A percentile compares a stretch with the other conserved stretches of the same genome.
Conservation (phyloP, 2,329 filamentous ascomycete genomes). For the Cytospora mali region DNA sequence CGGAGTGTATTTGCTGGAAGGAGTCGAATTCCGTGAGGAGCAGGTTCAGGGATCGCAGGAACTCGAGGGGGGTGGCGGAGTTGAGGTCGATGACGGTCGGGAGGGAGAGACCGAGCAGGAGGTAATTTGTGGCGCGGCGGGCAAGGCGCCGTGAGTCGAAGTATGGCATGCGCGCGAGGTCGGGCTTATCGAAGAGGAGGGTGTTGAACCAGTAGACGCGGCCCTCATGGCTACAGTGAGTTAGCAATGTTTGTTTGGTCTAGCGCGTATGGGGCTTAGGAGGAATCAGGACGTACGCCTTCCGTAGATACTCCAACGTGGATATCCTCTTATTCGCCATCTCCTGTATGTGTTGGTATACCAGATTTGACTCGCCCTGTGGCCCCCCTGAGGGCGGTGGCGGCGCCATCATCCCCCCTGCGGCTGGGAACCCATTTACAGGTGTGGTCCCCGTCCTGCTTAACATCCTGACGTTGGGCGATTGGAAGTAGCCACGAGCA, state of each 20-base stretch:
- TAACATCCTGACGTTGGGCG: constrained; percentile 46
- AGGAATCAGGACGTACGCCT: constrained; percentile 67
- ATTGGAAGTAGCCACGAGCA: constrained; percentile 30
- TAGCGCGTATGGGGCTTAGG: background rate
- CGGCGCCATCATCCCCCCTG: constrained; percentile 33
- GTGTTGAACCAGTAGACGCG: constrained; percentile 99
- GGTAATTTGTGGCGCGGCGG: constrained; percentile 88
- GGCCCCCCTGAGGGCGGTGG: constrained; percentile 34
- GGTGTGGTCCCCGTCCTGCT: constrained; percentile 44
- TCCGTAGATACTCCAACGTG: constrained; percentile 88
- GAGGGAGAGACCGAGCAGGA: constrained; percentile 88
- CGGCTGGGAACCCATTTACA: constrained; percentile 32
- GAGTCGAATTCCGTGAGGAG: constrained; percentile 91
- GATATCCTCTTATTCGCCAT: constrained; percentile 90
- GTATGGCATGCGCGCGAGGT: constrained; percentile 80
- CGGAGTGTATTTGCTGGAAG: constrained; percentile 84
- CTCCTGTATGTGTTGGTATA: constrained; percentile 74
- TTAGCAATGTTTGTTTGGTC: constrained; percentile 1
- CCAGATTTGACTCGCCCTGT: constrained; percentile 50
- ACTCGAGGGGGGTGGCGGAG: constrained; percentile 77
- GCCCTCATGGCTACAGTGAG: constrained; percentile 75
- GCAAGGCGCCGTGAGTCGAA: constrained; percentile 83
- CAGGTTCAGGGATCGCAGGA: constrained; percentile 81
- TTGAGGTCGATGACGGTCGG: constrained; percentile 89
- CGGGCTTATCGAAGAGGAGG: constrained; percentile 81